Evolutionary conservation across 164 flowering plant genomes (phyloP).

Genomic region (Tinospora cordifolia): DNA sequence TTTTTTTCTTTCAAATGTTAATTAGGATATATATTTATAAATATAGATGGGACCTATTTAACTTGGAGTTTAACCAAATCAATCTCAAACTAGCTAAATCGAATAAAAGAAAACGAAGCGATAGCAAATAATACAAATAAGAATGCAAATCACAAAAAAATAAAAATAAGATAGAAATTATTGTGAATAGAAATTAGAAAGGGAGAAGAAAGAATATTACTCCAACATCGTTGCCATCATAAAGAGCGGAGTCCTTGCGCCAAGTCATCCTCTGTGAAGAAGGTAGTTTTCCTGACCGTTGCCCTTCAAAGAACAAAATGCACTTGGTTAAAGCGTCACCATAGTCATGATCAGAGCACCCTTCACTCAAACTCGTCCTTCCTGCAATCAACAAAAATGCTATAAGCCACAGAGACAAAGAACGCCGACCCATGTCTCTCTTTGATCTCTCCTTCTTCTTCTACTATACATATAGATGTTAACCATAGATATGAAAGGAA

Average conservation of each 20-base stretch:
- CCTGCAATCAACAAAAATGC: neutral
- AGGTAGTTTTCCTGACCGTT: slow-evolving; percentile 49
- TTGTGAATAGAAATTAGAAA: no score
- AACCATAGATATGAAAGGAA: no score
- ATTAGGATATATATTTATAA: no score
- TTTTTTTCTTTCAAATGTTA: no score
- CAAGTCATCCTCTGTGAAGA: slow-evolving; percentile 36
- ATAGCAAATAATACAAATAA: neutral
- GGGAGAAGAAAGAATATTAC: slow-evolving; percentile 22
- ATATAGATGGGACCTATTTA: no score
- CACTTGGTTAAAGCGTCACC: slow-evolving; percentile 44
- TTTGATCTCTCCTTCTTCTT: neutral
- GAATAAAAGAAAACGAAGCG: no score
- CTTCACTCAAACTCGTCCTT: no score
- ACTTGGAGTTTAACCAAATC: no score
- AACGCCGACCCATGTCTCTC: neutral
- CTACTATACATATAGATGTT: no score
- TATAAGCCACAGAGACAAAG: neutral
- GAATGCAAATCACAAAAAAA: neutral
- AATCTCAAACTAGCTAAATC: no score
- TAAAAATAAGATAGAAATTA: neutral
- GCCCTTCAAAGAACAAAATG: slow-evolving; percentile 56
- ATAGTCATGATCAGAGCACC: slow-evolving; percentile 19
- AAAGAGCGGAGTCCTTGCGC: slow-evolving; percentile 47
- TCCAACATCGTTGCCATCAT: slow-evolving; percentile 33